Conservation (phyloP, 768 basidiomycete genomes). For the Naganishia randhawae region DNA sequence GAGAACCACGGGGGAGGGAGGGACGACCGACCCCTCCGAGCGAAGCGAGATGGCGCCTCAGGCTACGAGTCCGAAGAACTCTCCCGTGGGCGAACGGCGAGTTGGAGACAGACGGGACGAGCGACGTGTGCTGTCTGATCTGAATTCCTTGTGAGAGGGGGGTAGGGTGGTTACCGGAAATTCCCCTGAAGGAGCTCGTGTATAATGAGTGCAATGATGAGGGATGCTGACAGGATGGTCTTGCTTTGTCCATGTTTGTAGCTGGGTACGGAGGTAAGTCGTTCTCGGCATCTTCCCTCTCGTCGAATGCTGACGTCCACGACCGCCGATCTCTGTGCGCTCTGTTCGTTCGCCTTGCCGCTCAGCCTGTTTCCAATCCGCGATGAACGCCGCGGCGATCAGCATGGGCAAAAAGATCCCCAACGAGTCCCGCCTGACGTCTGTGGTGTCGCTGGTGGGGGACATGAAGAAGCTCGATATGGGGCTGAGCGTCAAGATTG, state of each 20-base stretch:
- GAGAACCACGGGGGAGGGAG: no score
- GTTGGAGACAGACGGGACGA: no score
- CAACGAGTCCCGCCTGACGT: slow-evolving; percentile 17
- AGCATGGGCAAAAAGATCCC: slow-evolving; percentile 14
- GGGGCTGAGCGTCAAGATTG: slow-evolving; percentile 18
- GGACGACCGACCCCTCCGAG: no score
- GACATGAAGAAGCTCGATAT: slow-evolving; percentile 29
- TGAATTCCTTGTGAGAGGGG: no score
- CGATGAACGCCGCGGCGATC: slow-evolving; percentile 26
- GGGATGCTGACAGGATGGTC: not conserved
- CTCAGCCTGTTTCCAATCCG: slow-evolving; percentile 26
- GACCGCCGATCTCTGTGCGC: no score
- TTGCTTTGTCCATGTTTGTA: not conserved
- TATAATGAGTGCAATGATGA: no score
- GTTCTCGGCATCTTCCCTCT: not conserved
- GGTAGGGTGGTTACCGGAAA: no score
- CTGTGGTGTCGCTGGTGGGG: slow-evolving; percentile 16
- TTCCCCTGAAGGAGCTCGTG: no score
- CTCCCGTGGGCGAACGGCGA: not conserved
- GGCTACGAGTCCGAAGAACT: no score
- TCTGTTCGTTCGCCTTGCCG: not conserved
- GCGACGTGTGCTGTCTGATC: no score
- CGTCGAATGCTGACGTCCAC: not conserved
- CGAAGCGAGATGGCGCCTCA: no score
- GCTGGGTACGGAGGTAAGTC: not conserved